phyloP scores from a whole-genome alignment of 352 stramenopile species.

The Phytophthora europaea region DNA sequence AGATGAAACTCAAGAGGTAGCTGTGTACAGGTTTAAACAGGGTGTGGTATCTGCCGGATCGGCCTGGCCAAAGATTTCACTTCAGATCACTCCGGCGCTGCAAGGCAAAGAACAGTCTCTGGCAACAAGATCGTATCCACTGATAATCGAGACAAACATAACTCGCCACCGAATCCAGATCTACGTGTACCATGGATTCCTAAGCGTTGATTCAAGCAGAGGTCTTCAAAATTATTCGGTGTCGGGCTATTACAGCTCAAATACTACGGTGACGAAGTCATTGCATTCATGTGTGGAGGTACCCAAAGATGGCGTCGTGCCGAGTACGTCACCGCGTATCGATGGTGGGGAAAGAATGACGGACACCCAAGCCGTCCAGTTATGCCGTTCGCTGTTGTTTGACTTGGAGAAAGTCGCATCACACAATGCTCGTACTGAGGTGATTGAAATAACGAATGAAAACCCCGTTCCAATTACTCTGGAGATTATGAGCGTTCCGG shows the following conservation, averaged over 20 bases:
- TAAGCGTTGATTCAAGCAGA: slow-evolving; percentile 37
- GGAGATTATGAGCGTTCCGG: slow-evolving; percentile 24
- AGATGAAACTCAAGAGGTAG: slow-evolving; percentile 31
- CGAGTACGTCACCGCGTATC: slow-evolving; percentile 18
- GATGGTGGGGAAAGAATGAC: slow-evolving; percentile 19
- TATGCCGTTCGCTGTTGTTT: slow-evolving; percentile 56
- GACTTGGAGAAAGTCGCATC: slow-evolving; percentile 56
- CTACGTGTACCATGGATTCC: slow-evolving; percentile 48
- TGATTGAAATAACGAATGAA: slow-evolving; percentile 57
- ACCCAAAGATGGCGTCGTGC: slow-evolving; percentile 19
- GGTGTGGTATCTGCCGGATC: slow-evolving; percentile 26
- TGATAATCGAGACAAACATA: slow-evolving; percentile 58
- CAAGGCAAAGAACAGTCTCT: slow-evolving; percentile 10
- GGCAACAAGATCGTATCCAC: slow-evolving; percentile 22
- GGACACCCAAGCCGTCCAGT: slow-evolving; percentile 23
- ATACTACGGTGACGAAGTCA: slow-evolving; percentile 6
- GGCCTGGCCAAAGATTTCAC: slow-evolving; percentile 41
- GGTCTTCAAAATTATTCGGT: slow-evolving; percentile 34
- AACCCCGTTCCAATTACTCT: slow-evolving; percentile 55
- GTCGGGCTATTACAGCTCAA: slow-evolving; percentile 30
- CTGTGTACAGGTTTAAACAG: slow-evolving; percentile 44
- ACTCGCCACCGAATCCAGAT: slow-evolving; percentile 45
- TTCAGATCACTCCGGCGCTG: slow-evolving; percentile 36
- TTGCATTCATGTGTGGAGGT: slow-evolving; percentile 22
- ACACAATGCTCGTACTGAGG: slow-evolving; percentile 32